Evolutionary conservation across 768 basidiomycete species (phyloP).

Genomic region (Boletus speciosus): DNA sequence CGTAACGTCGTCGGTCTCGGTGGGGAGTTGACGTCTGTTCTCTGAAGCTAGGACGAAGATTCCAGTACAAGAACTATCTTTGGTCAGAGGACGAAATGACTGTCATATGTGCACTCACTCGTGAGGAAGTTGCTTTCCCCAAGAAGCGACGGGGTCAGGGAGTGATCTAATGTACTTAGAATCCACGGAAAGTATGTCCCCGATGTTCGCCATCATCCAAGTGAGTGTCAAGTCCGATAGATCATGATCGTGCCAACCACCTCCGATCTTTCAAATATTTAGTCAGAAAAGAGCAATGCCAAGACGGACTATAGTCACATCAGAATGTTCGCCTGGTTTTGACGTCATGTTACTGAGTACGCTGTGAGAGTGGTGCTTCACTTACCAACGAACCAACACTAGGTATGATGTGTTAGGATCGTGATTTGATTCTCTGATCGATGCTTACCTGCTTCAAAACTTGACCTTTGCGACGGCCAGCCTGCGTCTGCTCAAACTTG

Average conservation of each 20-base stretch:
- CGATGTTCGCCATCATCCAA: slow-evolving; percentile 65
- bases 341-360: slow-evolving; percentile 6
- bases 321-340: slow-evolving; percentile 29
- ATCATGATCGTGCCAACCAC: slow-evolving; percentile 67
- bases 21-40: slow-evolving; percentile 49
- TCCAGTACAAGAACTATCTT: slow-evolving; percentile 47
- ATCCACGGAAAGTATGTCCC: slow-evolving; percentile 55
- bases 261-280: slow-evolving; percentile 50
- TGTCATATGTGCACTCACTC: slow-evolving; percentile 41
- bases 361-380: not conserved
- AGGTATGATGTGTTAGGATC: slow-evolving; percentile 5
- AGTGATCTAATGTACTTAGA: slow-evolving; percentile 48
- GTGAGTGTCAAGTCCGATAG: slow-evolving; percentile 59
- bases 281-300: not conserved
- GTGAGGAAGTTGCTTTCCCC: slow-evolving; percentile 63
- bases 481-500: slow-evolving; percentile 58
- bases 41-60: slow-evolving; percentile 48
- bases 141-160: slow-evolving; percentile 49
- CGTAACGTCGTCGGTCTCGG: slow-evolving; percentile 40
- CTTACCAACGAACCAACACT: slow-evolving; percentile 74
- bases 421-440: not conserved
- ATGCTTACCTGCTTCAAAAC: slow-evolving; percentile 54
- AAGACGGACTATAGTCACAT: slow-evolving; percentile 5
- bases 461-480: slow-evolving; percentile 52
- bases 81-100: not conserved